Percentiles rank a stretch among this genome's conserved stretches.
Conservation (phyloP, 164 flowering plant genomes). For the Umbilicus rupestris region DNA sequence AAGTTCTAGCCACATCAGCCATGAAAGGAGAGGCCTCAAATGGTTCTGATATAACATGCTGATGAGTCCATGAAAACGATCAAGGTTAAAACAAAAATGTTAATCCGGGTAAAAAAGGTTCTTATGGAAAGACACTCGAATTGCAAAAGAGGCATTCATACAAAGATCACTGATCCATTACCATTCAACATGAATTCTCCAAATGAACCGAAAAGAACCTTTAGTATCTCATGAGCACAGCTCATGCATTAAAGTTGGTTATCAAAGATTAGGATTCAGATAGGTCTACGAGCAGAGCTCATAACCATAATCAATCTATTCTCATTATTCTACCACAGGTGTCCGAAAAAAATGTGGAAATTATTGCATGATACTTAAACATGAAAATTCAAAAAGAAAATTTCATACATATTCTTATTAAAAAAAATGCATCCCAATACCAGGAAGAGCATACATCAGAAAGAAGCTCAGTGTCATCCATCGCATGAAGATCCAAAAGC, state of each 20-base stretch:
- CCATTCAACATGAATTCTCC: background rate
- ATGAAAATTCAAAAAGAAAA: background rate
- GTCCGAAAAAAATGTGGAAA: background rate
- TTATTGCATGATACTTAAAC: background rate
- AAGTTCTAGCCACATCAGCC: conserved; percentile 43
- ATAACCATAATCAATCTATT: background rate
- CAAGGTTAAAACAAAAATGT: background rate
- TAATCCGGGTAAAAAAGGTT: background rate
- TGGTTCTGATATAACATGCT: conserved; percentile 86
- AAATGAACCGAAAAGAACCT: too few relatives aligned
- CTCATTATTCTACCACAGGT: background rate
- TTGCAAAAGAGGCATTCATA: background rate
- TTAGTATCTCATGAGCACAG: too few relatives aligned
- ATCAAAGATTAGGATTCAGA: too few relatives aligned
- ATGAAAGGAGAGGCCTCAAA: conserved; percentile 91
- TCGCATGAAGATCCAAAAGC: conserved; percentile 93
- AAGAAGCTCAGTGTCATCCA: conserved; percentile 97
- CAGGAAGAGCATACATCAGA: conserved; percentile 52
- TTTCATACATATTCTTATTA: background rate
- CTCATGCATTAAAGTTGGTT: too few relatives aligned
- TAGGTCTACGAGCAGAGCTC: too few relatives aligned
- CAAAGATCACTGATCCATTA: background rate
- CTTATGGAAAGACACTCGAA: background rate
- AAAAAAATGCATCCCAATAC: background rate
- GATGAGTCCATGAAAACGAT: conserved; percentile 19